Evolutionary conservation across 2,329 filamentous ascomycete species (phyloP), one percentile per base, ranked within the genome.

Genomic region (Fusarium chuoi): DNA sequence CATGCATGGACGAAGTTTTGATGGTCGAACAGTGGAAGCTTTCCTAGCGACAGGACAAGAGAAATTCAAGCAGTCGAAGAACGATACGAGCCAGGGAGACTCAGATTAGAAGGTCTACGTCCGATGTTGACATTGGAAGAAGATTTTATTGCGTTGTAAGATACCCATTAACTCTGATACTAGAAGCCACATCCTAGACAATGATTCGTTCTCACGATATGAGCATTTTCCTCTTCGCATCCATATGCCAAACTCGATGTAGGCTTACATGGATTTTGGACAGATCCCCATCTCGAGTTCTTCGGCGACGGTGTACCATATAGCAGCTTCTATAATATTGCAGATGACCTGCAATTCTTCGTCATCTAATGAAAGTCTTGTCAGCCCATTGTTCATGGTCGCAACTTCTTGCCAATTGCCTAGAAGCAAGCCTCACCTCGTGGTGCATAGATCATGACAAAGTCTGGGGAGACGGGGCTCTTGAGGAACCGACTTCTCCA

Each of bases 381-480:
- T 65, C 48, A 69, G 51, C 48, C 28, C 51, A 46, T 44, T 52
- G 24, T 54, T 46, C 20, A 17, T 24, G 36, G 30, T n/a, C 10
- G 17, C 9, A 20, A 24, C 14, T 22, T n/a, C 15, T 20, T 35
- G 12, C 51, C 24, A 26, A 22, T 39, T 77, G 62, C 55, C 55
- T 64, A 51, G 51, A 51, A 49, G 61, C 65, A 64, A 57, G 24
- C 59, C 83, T 82, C 75, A 84, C 88, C 83, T 77, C 93, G 85
- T 5, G 94, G 94, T 24, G 94, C 93, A 83, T 97, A 97, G 9
- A 97, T 86, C 90, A 97, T 91, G 65, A 94, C 85, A 81, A 97
- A 97, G 46, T 92, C 91, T 7, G 87, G 84, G 1, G 94, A 93
- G 62, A 96, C 90, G 57, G 93, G 93, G 78, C 90, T 87, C 70